Base-by-base conservation (phyloP, 805 yeast species). In the Wickerhamomyces silvicola region DNA sequence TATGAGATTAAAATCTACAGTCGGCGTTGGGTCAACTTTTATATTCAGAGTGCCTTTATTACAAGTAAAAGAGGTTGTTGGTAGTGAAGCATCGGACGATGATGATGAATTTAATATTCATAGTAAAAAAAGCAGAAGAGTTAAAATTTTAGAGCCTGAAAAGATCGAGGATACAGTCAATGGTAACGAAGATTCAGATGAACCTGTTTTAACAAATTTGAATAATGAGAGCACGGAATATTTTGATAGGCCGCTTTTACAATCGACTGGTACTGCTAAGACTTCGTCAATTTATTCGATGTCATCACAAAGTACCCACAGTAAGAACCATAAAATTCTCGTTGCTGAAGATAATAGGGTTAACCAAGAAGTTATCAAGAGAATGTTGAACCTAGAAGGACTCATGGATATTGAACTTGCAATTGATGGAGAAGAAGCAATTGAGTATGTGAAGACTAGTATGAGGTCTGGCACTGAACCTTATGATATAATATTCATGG, bases 301-400 rank as follows among this genome's bases (percentile, higher is more conserved):
- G 33, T 24, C 20, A 16, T 28, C 37, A 9, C 18, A 26, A 8
- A 16, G 18, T 10, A 20, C 15, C 31, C 12, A 27, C 39, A 4
- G 11, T 32, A 20, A 33, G 33, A 28, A 34, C 14, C n/a, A 59
- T 30, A 62, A 68, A 31, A 77, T 92, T 15, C 64, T 92, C 28
- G 90, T 92, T 11, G 97, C 96, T 0, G 98, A 92, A 52, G 98
- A 92, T 50, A 92, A 92, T 50, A 63, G 70, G 43, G 97, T 92
- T 8, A 92, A 92, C 53, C 97, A 90, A 56, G 95, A 88, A 58
- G 97, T 92, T 14, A 83, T 90, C 51, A 76, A 72, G 46, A 64
- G 97, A 32, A 88, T 92, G 96, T 64, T 92, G 38, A 72, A 70
- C 31, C 61, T 92, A 14, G 97, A 92, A 59, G 95, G 95, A 0